Conservation (phyloP, 2,329 filamentous ascomycete species). For the Fonsecaea nubica region DNA sequence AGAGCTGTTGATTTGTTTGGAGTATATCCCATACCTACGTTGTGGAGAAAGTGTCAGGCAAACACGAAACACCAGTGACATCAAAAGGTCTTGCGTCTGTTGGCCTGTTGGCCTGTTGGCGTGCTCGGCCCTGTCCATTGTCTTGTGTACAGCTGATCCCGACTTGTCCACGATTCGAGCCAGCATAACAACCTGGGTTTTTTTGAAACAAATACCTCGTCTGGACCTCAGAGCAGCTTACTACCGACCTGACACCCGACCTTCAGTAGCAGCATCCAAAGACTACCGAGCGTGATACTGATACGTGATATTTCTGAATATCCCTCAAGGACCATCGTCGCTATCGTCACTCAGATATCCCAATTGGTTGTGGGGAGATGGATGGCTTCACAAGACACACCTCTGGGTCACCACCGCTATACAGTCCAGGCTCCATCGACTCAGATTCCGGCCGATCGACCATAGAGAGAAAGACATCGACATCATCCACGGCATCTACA, state of each 20-base stretch:
- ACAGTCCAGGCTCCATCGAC: slow-evolving; percentile 24
- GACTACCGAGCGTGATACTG: neutral
- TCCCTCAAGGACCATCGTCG: neutral
- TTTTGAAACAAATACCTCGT: slow-evolving; percentile 3
- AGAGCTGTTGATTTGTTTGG: neutral
- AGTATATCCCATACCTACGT: slow-evolving; percentile 4
- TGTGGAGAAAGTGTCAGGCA: slow-evolving; percentile 20
- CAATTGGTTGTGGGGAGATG: slow-evolving; percentile 25
- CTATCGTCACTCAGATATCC: neutral
- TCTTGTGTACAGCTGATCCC: slow-evolving; percentile 25
- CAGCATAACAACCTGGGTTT: slow-evolving; percentile 1
- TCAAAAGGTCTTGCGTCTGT: slow-evolving; percentile 11
- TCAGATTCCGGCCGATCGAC: slow-evolving; percentile 29
- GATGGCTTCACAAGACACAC: slow-evolving; percentile 25
- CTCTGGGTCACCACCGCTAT: slow-evolving; percentile 14
- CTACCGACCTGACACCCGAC: neutral
- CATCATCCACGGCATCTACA: slow-evolving; percentile 15
- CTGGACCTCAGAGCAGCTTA: neutral
- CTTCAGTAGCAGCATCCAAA: neutral
- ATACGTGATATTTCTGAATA: slow-evolving; percentile 1
- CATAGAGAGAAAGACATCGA: slow-evolving; percentile 22
- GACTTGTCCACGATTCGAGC: slow-evolving; percentile 6
- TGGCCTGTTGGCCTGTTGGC: neutral
- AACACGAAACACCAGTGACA: slow-evolving; percentile 32
- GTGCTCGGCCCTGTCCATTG: slow-evolving; percentile 5